A percentile compares a stretch with the other conserved stretches of the same genome.
Evolutionary conservation across 345 rosid genomes (phyloP).

Genomic region (Trapa incisa): DNA sequence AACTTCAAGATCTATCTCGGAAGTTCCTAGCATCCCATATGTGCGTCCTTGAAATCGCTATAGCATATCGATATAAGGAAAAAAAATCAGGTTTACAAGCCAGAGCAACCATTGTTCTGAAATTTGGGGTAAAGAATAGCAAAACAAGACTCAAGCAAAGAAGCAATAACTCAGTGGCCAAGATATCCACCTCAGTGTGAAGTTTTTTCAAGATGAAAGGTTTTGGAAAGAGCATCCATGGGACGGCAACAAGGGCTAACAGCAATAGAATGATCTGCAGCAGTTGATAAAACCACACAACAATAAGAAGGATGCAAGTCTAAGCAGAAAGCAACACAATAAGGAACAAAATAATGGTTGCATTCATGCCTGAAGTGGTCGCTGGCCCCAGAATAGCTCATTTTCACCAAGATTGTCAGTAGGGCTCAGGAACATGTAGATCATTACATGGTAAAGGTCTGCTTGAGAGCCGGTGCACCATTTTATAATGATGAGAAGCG

Average conservation of each 20-base stretch:
- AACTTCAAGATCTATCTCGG: constrained; percentile 65
- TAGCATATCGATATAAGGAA: constrained; percentile 4
- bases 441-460: constrained; percentile 98
- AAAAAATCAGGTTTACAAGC: background rate
- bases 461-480: constrained; percentile 99
- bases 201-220: constrained; percentile 83
- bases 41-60: constrained; percentile 94
- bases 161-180: background rate
- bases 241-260: constrained; percentile 71
- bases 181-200: constrained; percentile 49
- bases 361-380: constrained; percentile 65
- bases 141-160: background rate
- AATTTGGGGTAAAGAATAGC: constrained; percentile 1
- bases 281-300: constrained; percentile 5
- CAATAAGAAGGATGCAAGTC: background rate
- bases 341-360: background rate
- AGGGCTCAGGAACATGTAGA: constrained; percentile 95
- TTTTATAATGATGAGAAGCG: constrained; percentile 80
- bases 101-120: background rate
- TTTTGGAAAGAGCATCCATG: constrained; percentile 98
- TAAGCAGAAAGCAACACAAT: background rate
- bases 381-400: constrained; percentile 88
- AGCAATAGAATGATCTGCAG: constrained; percentile 75
- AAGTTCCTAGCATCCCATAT: constrained; percentile 66
- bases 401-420: constrained; percentile 86